Percentiles rank a stretch among this genome's conserved stretches.
These are phyloP conservation scores for Globisporangium spiculum DNA, from an alignment of 352 stramenopile genomes.

Conservation along the genomic window DNA sequence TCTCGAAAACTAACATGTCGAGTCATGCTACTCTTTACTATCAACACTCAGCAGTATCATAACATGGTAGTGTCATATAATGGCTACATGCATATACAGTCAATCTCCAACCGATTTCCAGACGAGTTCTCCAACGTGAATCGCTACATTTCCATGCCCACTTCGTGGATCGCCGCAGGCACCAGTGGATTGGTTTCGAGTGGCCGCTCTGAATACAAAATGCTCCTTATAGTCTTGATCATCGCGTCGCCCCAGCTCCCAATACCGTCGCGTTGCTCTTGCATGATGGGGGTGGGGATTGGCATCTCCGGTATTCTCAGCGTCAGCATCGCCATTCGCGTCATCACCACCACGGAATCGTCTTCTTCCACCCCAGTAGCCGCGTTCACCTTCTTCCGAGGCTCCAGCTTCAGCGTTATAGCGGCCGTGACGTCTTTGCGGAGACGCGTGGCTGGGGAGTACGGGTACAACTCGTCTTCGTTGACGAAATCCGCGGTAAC, in stretches of 20 bases:
- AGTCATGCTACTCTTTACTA: no score
- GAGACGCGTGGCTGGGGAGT: constrained; percentile 4
- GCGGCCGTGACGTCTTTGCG: constrained; percentile 12
- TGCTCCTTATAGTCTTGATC: background rate
- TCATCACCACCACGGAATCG: constrained; percentile 5
- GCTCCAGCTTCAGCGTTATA: constrained; percentile 2
- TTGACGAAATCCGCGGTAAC: constrained; percentile 9
- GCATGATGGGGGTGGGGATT: background rate
- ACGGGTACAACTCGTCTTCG: constrained; percentile 13
- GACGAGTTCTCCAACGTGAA: background rate
- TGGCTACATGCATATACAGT: background rate
- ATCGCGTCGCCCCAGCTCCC: constrained; percentile 12
- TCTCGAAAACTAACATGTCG: no score
- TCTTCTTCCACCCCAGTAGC: constrained; percentile 1
- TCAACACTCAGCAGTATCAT: no score
- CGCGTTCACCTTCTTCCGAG: background rate
- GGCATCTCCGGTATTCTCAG: constrained; percentile 1
- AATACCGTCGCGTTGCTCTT: constrained; percentile 2
- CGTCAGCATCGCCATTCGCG: constrained; percentile 1
- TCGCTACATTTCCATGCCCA: background rate
- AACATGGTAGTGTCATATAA: no score
- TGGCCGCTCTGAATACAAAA: background rate
- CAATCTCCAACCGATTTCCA: background rate
- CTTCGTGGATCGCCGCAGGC: background rate
- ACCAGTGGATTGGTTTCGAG: background rate